These are phyloP conservation scores for Microcyclospora pomicola DNA, from an alignment of 2,329 filamentous ascomycete genomes.

Conservation along the genomic window DNA sequence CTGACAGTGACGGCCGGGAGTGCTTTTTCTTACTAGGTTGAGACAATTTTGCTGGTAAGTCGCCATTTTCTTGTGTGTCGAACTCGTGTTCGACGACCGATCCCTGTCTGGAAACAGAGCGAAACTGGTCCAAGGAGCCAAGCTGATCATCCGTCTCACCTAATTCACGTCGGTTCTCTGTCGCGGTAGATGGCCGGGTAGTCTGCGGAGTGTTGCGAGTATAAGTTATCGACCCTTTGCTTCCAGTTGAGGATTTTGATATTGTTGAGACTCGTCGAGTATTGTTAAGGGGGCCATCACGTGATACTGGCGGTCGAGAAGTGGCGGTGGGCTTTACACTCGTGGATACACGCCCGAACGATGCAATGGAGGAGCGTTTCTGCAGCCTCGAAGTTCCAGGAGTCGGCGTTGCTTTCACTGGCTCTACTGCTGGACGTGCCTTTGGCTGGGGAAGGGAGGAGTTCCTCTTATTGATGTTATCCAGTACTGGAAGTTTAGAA, in stretches of 20 bases:
- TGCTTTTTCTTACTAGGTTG: slow-evolving; percentile 7
- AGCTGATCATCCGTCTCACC: slow-evolving; percentile 25
- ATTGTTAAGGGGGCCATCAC: slow-evolving; percentile 1
- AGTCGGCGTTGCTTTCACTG: slow-evolving; percentile 2
- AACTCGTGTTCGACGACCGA: slow-evolving; percentile 17
- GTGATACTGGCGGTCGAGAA: neutral
- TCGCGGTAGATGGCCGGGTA: slow-evolving; percentile 1
- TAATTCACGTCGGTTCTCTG: slow-evolving; percentile 2
- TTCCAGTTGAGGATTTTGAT: slow-evolving; percentile 2
- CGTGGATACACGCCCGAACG: slow-evolving; percentile 5
- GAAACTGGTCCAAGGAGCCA: slow-evolving; percentile 29
- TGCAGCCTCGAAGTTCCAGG: slow-evolving; percentile 6
- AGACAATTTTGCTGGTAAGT: slow-evolving; percentile 5
- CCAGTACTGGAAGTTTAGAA: slow-evolving; percentile 9
- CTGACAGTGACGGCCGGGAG: slow-evolving; percentile 50
- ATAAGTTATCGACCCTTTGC: neutral
- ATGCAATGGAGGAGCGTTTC: slow-evolving; percentile 8
- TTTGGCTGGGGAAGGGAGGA: slow-evolving; percentile 1
- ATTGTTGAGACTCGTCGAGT: slow-evolving; percentile 1
- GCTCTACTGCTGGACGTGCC: neutral
- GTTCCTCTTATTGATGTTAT: slow-evolving; percentile 4
- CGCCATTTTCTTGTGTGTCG: too few species aligned
- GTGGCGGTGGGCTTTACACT: neutral
- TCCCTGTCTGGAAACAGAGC: slow-evolving; percentile 27
- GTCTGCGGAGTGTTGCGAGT: slow-evolving; percentile 8